Evolutionary conservation across 2,329 filamentous ascomycete genomes (phyloP), one percentile per base, ranked within the genome.

Genomic region (Aspergillus floridensis): DNA sequence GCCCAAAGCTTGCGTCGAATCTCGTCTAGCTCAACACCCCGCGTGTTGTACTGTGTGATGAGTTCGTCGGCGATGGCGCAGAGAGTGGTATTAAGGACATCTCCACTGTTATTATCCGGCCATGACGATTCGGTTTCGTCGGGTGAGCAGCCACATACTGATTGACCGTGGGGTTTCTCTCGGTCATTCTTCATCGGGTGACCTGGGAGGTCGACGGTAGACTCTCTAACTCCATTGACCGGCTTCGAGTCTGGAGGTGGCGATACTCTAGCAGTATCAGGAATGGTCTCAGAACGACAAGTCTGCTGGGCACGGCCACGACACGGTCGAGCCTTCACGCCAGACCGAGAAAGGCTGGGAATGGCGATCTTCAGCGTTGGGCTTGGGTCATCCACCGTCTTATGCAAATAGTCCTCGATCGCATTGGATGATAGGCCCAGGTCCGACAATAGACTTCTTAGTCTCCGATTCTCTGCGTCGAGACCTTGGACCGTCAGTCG

Each of bases 31-130:
- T 77, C 74, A 21, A 71, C 48, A 0, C 72, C 71, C 21, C 68
- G 68, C 10, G 69, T 73, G 55, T 77, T 74, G 62, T 74, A 77
- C 55, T 76, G 75, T 11, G 68, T 62, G 21, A 77, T 69, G 56
- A 78, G 62, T 26, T 72, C 71, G 51, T 76, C 75, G 2, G 75
- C 74, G 19, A 77, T 70, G n/a, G 70, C 68, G 58, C 75, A 77
- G 19, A 76, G 66, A 3, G 74, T 75, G 6, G 73, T 73, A 46
- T 74, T 73, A 4, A 74, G 64, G 21, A 70, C 56, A 51, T 70
- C 66, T 22, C 66, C 67, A 21, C 67, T 65, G 4, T 53, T 60
- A 24, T 67, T 65, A 4, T 54, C 60, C 5, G 68, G 66, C 58
- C 64, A 66, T 5, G 63, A 59, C n/a, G 60, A 57, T 8, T 19